These are phyloP conservation scores for Pyricularia sp. DNA, from an alignment of 2,329 filamentous ascomycete genomes.

Conservation along the genomic window DNA sequence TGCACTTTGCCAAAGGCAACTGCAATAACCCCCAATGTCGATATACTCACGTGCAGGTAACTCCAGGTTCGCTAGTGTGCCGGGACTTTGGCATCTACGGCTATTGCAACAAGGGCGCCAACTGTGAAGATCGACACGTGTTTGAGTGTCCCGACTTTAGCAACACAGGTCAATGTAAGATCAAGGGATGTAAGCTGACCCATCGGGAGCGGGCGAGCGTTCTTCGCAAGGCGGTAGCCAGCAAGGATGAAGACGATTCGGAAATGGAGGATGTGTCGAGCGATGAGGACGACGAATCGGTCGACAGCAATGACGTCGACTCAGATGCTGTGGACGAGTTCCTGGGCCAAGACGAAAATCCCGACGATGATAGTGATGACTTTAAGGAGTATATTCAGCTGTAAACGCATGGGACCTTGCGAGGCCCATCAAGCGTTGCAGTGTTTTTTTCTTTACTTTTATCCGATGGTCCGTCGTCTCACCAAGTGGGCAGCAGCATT, in stretches of 20 bases:
- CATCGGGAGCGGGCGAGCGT: slow-evolving; percentile 81
- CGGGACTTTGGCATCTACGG: slow-evolving; percentile 72
- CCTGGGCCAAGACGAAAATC: slow-evolving; percentile 37
- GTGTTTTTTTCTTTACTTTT: neutral
- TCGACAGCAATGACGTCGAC: slow-evolving; percentile 66
- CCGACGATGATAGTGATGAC: slow-evolving; percentile 39
- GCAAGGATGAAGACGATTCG: slow-evolving; percentile 28
- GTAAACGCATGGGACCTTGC: slow-evolving; percentile 11
- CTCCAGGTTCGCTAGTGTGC: slow-evolving; percentile 68
- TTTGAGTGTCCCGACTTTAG: slow-evolving; percentile 92
- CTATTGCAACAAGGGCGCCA: slow-evolving; percentile 72
- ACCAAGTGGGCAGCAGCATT: neutral
- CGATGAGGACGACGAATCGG: slow-evolving; percentile 56
- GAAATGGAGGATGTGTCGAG: slow-evolving; percentile 61
- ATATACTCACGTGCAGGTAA: slow-evolving; percentile 74
- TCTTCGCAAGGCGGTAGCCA: slow-evolving; percentile 51
- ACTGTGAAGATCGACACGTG: slow-evolving; percentile 72
- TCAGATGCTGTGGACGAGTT: slow-evolving; percentile 62
- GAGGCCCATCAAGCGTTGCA: neutral
- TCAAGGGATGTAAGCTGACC: slow-evolving; percentile 67
- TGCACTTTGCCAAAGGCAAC: slow-evolving; percentile 81
- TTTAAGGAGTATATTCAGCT: slow-evolving; percentile 47
- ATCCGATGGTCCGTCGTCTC: neutral
- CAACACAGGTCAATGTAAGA: slow-evolving; percentile 75
- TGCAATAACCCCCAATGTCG: slow-evolving; percentile 78